Evolutionary conservation across 2,329 filamentous ascomycete genomes (phyloP), one percentile per base, ranked within the genome.

Genomic region (Drechslera avenae): DNA sequence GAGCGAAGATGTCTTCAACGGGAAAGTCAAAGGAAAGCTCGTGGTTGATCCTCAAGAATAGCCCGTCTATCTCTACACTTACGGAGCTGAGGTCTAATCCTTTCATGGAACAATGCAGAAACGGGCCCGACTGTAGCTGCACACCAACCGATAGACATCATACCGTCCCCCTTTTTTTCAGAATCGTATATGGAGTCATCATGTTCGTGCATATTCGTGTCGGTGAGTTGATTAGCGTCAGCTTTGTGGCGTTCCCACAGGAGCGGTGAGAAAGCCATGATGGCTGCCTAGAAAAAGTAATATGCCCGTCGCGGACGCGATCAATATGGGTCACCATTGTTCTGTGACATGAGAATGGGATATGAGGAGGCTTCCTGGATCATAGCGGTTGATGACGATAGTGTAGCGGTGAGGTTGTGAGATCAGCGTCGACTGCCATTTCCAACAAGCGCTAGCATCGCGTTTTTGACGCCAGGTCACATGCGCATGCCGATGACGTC

Each of bases 21-120:
- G 60, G 7, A 66, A 64, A 35, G 42, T 62, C 17, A 56, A 53
- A 33, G 59, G 59, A 10, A 68, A 65, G 37, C 35, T 69, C 10
- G 55, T 65, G 14, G 19, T 68, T 7, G 49, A 68, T 18, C 61
- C 63, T 3, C 62, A 68, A 39, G 63, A 67, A 14, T 66, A 57
- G 51, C 10, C 26, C 9, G 26, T 5, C 26, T 28, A 10, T 8
- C 12, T 28, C 26, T 28, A 28, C 9, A 3, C 26, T 1, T 12
- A 8, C 26, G 26, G 10, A 10, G 26, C 2, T 10, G 9, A 13
- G 10, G 9, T 8, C 26, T 9, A 10, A 28, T 10, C 9, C 26
- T 36, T 12, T 34, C 12, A 39, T 16, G 36, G 34, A 5, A 12
- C 9, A 8, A 4, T 21, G 34, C 34, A 13, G 16, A 35, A 36